Conservation (phyloP, 371 early-diverging fungal genomes). For the Mortierella sp. region DNA sequence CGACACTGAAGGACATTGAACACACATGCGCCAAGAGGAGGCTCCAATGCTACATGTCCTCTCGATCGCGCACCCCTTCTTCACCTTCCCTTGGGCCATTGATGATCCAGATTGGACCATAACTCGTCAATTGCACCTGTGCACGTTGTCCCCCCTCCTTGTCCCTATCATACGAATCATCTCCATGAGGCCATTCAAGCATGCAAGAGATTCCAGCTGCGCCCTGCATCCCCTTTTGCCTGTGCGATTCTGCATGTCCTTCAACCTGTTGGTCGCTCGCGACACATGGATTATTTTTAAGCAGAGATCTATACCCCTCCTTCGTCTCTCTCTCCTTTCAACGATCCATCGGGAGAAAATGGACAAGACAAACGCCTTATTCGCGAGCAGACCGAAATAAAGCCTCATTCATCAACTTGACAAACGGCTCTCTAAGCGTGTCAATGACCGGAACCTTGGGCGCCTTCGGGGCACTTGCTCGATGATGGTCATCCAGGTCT, state of each 20-base stretch:
- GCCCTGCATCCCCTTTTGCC: no score
- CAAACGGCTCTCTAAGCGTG: constrained; percentile 31
- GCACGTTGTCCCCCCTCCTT: no score
- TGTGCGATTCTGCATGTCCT: no score
- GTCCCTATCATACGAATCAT: no score
- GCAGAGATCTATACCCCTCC: no score
- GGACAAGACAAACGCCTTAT: neutral
- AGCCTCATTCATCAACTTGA: constrained; percentile 33
- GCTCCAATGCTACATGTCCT: neutral
- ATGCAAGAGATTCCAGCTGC: no score
- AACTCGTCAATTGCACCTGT: no score
- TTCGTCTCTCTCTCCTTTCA: no score
- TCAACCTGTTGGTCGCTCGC: no score
- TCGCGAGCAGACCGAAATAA: constrained; percentile 41
- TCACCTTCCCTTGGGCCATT: neutral
- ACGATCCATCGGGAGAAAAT: neutral
- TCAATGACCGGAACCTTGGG: constrained; percentile 47
- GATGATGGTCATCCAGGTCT: constrained; percentile 11
- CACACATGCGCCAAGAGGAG: constrained; percentile 7
- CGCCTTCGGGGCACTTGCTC: constrained; percentile 8
- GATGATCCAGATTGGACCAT: neutral
- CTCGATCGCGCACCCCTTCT: neutral
- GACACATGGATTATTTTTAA: no score
- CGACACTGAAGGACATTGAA: constrained; percentile 5
- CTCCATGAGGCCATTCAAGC: no score